Evolutionary conservation across 2,329 filamentous ascomycete species (phyloP).

Genomic region (Dactylellina haptotyla): DNA sequence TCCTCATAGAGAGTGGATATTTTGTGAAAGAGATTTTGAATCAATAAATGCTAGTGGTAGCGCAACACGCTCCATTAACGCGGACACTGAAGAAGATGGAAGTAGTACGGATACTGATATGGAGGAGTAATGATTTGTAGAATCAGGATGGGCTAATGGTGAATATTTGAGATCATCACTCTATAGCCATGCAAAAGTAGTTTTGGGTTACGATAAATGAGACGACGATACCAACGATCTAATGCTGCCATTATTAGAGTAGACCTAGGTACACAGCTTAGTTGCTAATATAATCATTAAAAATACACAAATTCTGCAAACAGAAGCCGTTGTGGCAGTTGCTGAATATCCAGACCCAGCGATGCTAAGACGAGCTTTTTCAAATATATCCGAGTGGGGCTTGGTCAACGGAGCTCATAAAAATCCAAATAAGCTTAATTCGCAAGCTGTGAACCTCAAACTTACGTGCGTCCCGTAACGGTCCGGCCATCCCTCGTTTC

Average conservation of each 20-base stretch:
- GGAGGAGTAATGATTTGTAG: not conserved
- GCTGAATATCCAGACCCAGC: too few relatives aligned
- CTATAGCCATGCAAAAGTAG: too few relatives aligned
- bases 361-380: too few relatives aligned
- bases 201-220: too few relatives aligned
- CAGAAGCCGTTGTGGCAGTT: too few relatives aligned
- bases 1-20: slow-evolving; percentile 32
- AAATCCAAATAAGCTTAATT: not conserved
- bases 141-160: not conserved
- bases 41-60: slow-evolving; percentile 32
- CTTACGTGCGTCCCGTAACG: too few relatives aligned
- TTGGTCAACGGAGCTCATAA: not conserved
- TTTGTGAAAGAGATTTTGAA: slow-evolving; percentile 30
- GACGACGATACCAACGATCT: not conserved
- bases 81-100: not conserved
- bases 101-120: not conserved
- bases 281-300: not conserved
- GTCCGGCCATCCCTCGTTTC: too few relatives aligned
- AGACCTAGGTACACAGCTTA: not conserved
- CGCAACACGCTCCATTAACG: not conserved
- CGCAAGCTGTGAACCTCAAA: not conserved
- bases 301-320: too few relatives aligned
- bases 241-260: not conserved
- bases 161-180: too few relatives aligned
- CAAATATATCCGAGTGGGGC: too few relatives aligned